Evolutionary conservation across 768 basidiomycete genomes (phyloP).

Genomic region (Phallus indusiatus): DNA sequence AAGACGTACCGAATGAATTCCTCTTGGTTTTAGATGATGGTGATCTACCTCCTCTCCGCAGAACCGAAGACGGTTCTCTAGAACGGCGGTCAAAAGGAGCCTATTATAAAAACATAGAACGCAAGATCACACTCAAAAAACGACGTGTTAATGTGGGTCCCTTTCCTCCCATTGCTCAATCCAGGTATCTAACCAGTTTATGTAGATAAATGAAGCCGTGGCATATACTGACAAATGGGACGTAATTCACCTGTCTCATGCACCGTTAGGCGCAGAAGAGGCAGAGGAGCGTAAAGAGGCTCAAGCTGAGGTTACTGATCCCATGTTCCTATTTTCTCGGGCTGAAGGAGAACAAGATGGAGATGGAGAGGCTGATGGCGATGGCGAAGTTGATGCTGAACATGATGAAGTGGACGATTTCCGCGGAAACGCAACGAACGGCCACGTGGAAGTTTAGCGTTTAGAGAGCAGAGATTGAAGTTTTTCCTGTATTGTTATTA

Average conservation of each 20-base stretch:
- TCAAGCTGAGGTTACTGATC: conserved; percentile 70
- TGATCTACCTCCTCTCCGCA: conserved; percentile 24
- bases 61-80: conserved; percentile 19
- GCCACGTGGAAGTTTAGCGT: neutral
- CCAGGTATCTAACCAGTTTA: conserved; percentile 1
- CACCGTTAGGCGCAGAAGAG: conserved; percentile 64
- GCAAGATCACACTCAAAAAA: conserved; percentile 82
- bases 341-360: conserved; percentile 36
- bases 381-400: conserved; percentile 39
- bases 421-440: neutral
- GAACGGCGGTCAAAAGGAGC: conserved; percentile 48
- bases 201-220: conserved; percentile 45
- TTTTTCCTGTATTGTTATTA: no score
- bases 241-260: conserved; percentile 63
- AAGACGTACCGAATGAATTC: conserved; percentile 80
- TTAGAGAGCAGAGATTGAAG: no score
- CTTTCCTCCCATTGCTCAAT: neutral
- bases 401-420: neutral
- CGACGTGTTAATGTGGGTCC: conserved; percentile 66
- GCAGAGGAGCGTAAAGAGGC: conserved; percentile 71
- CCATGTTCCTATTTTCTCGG: conserved; percentile 38
- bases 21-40: conserved; percentile 66
- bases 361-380: conserved; percentile 40
- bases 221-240: conserved; percentile 77
- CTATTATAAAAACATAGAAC: conserved; percentile 83